Percentiles rank a stretch among this genome's conserved stretches.
These are phyloP conservation scores for Alternaria conjuncta DNA, from an alignment of 2,329 filamentous ascomycete genomes.

Conservation along the genomic window DNA sequence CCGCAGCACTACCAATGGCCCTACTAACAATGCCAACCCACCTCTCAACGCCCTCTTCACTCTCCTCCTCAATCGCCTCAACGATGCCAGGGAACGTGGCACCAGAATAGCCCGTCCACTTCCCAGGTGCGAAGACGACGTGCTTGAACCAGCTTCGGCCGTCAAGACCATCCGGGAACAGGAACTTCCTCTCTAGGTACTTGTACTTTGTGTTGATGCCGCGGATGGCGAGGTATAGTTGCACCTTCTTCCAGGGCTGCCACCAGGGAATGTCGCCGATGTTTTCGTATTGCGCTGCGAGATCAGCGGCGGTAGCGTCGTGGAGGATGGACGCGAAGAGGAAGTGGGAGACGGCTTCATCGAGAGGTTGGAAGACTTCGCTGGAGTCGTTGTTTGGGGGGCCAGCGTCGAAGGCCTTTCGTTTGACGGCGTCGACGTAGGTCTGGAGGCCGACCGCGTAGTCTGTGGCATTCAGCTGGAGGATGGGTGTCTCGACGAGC, in stretches of 20 bases:
- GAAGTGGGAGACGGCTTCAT: conserved; percentile 58
- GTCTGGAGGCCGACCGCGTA: conserved; percentile 52
- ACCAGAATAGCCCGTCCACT: conserved; percentile 91
- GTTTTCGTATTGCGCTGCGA: conserved; percentile 56
- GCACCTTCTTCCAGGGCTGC: conserved; percentile 72
- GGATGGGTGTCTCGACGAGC: conserved; percentile 55
- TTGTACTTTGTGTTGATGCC: conserved; percentile 83
- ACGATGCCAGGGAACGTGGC: conserved; percentile 70
- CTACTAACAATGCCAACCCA: conserved; percentile 53
- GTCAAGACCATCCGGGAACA: conserved; percentile 79
- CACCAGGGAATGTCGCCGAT: conserved; percentile 73
- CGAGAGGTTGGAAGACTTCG: conserved; percentile 55
- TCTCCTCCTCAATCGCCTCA: conserved; percentile 63
- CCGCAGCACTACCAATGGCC: conserved; percentile 44
- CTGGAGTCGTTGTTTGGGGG: conserved; percentile 15
- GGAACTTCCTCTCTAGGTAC: conserved; percentile 78
- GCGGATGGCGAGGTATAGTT: conserved; percentile 68
- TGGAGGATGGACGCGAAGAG: conserved; percentile 57
- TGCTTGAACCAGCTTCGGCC: conserved; percentile 90
- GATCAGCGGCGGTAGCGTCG: conserved; percentile 57
- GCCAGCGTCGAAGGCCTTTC: conserved; percentile 30
- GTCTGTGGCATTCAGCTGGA: conserved; percentile 56
- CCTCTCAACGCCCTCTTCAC: conserved; percentile 47
- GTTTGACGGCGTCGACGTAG: conserved; percentile 53
- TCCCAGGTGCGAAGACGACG: conserved; percentile 86